These are phyloP conservation scores for Annulohypoxylon truncatum DNA, from an alignment of 2,329 filamentous ascomycete species.

Conservation along the genomic window DNA sequence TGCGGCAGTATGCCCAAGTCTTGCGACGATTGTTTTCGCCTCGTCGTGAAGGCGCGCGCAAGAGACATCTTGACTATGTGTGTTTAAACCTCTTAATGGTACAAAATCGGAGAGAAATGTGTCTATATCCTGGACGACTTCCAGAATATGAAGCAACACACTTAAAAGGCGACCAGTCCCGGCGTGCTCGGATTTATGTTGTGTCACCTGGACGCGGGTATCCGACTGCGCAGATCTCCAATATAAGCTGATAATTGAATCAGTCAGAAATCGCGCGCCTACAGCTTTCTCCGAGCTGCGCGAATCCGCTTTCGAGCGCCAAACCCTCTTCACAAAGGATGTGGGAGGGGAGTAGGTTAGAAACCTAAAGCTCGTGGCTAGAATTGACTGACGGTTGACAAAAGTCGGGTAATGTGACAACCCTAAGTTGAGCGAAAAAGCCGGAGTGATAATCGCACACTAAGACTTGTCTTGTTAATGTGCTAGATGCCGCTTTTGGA, in stretches of 20 bases:
- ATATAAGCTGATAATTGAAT: constrained; percentile 27
- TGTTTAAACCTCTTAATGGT: constrained; percentile 8
- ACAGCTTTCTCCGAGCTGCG: constrained; percentile 28
- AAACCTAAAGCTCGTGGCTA: constrained; percentile 27
- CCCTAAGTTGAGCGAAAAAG: constrained; percentile 26
- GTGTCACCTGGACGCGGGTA: constrained; percentile 32
- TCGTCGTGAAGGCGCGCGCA: constrained; percentile 77
- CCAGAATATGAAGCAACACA: constrained; percentile 33
- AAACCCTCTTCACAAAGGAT: constrained; percentile 24
- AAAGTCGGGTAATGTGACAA: constrained; percentile 39
- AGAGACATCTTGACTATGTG: constrained; percentile 64
- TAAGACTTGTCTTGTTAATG: constrained; percentile 17
- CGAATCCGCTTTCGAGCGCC: constrained; percentile 19
- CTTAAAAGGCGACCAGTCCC: constrained; percentile 8
- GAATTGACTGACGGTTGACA: constrained; percentile 33
- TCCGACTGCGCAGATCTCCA: constrained; percentile 25
- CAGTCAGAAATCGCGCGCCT: constrained; percentile 22
- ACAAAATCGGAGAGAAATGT: constrained; percentile 5
- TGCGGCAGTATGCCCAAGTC: constrained; percentile 55
- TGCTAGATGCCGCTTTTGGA: constrained; percentile 35
- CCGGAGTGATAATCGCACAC: constrained; percentile 32
- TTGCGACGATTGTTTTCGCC: constrained; percentile 69
- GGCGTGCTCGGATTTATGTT: constrained; percentile 36
- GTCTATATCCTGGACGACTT: constrained; percentile 18
- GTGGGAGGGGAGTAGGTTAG: constrained; percentile 12